Evolutionary conservation across 331 rosid species (phyloP), one percentile per base, ranked within the genome.

Genomic region (Quercus tomentella): DNA sequence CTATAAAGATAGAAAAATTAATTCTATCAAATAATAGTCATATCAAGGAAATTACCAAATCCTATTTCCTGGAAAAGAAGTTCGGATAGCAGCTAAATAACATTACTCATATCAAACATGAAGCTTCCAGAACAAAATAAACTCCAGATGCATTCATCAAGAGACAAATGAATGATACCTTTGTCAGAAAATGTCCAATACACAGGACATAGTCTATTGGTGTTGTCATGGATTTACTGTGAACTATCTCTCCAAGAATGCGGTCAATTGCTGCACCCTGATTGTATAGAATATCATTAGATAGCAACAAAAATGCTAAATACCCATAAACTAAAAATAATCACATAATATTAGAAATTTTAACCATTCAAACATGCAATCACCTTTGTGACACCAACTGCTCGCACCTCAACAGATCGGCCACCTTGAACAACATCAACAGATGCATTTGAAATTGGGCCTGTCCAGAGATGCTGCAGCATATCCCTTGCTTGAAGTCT

Each of bases 211-310:
- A 92, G 78, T 93, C 99, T 31, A 96, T 96, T 78, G 99, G 97
- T 17, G 93, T 81, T 25, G 89, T 91, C 99, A 96, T 90, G 84
- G 92, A 88, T 88, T 91, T 92, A 85, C 93, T 93, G 80, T 96
- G 98, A 79, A 96, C 93, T 63, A 96, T 93, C 91, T 96, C 99
- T 77, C 98, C 98, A 74, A 96, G 67, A 77, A 96, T 96, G 76
- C 99, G 97, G 82, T 96, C 99, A 70, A 96, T 92, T 43, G 98
- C 99, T 56, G 99, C 97, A 80, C 99, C 99, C 97, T 96, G 84
- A 78, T 70, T 72, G 37, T 54, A 62, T 31, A 33, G 37, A 80
- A 57, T 31, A 18, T 66, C 26, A 11, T 56, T 16, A 82, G 14
- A 56, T 26, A n/a, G 71, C 28, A 76, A 67, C 41, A 56, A 72